Evolutionary conservation across 2,329 filamentous ascomycete species (phyloP), one percentile per base, ranked within the genome.

Genomic region (Dactylellina cionopaga): DNA sequence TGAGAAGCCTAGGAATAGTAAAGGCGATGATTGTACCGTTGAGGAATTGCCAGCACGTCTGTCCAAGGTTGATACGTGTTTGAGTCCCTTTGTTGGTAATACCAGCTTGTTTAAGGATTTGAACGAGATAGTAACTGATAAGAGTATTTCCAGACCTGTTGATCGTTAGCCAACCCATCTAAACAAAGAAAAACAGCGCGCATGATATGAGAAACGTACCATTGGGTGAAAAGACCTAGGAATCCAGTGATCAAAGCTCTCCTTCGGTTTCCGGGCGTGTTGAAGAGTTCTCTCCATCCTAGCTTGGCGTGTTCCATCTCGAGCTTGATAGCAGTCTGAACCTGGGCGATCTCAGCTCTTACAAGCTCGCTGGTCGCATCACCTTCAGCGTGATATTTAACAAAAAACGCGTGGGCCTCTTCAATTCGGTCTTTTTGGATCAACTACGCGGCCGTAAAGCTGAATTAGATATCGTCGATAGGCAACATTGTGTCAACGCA

Each of bases 271-370:
- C 83, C 74, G 3, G 62, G 11, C 0, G 76, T 68, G 1, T 60
- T 76, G 56, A 76, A 75, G 43, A 74, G 75, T 60, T 76, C 70
- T 31, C 63, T 64, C 85, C 86, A 88, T 4, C 83, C 83, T 68
- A 81, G 79, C 66, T 84, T 84, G 1, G 85, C 83, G 46, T 82
- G 79, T 71, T 88, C 84, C 59, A 84, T 79, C 76, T 88, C 86
- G 0, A 86, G 76, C 27, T 82, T 81, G 75, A 88, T 84, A 0
- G 86, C 86, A 2, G 83, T 82, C 52, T 84, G 81, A 74, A 89
- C 89, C 77, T 89, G 85, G 0, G 83, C 83, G 76, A 88, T 85
- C 76, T 89, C 87, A 6, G 85, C 85, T 55, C 83, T 82, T 24
- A 88, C 85, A 10, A 88, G 82, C 10, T 83, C 79, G 0, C 84